A percentile compares a stretch with the other conserved stretches of the same genome.
These are phyloP conservation scores for Cutaneotrichosporon cyanovorans DNA, from an alignment of 1,284 basidiomycete species.

Conservation along the genomic window DNA sequence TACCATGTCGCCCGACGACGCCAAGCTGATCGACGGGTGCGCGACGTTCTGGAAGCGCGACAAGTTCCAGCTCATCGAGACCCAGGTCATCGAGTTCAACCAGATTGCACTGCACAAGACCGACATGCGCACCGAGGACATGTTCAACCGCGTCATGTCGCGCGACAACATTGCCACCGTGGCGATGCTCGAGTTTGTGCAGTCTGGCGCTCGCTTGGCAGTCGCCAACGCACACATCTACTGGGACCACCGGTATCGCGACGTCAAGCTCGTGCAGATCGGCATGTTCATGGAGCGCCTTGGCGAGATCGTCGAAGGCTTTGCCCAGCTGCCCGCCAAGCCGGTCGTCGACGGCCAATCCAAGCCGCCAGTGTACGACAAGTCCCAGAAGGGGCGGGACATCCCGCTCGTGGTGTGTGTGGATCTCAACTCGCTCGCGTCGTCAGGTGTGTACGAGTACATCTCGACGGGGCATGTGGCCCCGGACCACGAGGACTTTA, in stretches of 20 bases:
- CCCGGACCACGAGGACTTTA: constrained; percentile 81
- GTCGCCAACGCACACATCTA: constrained; percentile 87
- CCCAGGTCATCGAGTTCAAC: constrained; percentile 90
- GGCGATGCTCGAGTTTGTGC: constrained; percentile 76
- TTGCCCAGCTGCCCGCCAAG: constrained; percentile 64
- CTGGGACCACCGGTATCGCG: constrained; percentile 88
- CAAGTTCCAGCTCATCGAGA: constrained; percentile 90
- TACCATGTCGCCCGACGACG: constrained; percentile 85
- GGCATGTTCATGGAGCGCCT: constrained; percentile 89
- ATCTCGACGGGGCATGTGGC: constrained; percentile 65
- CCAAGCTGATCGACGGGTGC: constrained; percentile 87
- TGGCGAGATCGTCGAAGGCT: constrained; percentile 77
- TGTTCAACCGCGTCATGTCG: constrained; percentile 97
- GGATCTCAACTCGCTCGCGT: constrained; percentile 87
- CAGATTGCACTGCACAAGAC: constrained; percentile 84
- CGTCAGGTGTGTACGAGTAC: constrained; percentile 89
- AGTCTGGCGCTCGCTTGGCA: constrained; percentile 78
- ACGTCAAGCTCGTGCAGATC: constrained; percentile 95
- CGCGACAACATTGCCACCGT: constrained; percentile 93
- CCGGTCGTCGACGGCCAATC: constrained; percentile 13
- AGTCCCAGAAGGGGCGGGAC: constrained; percentile 50
- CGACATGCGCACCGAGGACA: constrained; percentile 97
- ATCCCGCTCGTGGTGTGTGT: constrained; percentile 89
- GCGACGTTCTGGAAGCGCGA: constrained; percentile 90
- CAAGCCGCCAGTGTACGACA: constrained; percentile 39